Evolutionary conservation across 2,329 filamentous ascomycete species (phyloP), one percentile per base, ranked within the genome.

Genomic region (Fusarium concolor): DNA sequence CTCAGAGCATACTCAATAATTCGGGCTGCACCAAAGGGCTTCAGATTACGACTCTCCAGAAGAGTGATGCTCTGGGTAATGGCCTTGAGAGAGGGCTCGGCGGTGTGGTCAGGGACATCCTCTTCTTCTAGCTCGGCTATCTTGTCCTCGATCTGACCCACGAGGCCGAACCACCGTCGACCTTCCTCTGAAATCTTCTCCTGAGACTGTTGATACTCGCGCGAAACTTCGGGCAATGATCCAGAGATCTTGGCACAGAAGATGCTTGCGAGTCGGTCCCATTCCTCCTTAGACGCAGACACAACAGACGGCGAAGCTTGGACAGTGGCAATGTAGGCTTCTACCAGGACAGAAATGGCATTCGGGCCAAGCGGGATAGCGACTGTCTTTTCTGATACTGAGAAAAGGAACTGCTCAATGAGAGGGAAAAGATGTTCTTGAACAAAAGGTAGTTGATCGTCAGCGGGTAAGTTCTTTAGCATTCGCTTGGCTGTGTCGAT

Each of bases 211-310:
- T 87, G 84, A 70, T 92, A 92, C 18, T 93, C 91, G 65, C 90
- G 90, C 0, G 93, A 94, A 56, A 95, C 89, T 74, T 95, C 93
- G 1, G 94, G 93, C 7, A 92, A 85, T 1, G 93, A 96, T 8
- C 87, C 87, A 54, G 89, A 89, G 57, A 97, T 89, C 37, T 86
- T 85, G 31, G 88, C 82, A 26, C 90, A 82, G n/a, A 97, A 79
- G 0, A 83, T 77, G 2, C 86, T 80, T 0, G 87, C 86, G n/a
- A 93, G 78, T 3, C 81, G 81, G 4, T 82, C 77, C 92, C 92
- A 96, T 66, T 90, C 82, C 5, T 82, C 77, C 17, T 81, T 76
- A 0, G 92, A 81, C 1, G 86, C 80, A 0, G 84, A 77, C 5
- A 89, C 69, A 3, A 83, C 78, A 1, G 79, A 58, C 12, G 80